Base-by-base conservation (phyloP, 148 eudicot species). In the Camellia lanceoleosa region DNA sequence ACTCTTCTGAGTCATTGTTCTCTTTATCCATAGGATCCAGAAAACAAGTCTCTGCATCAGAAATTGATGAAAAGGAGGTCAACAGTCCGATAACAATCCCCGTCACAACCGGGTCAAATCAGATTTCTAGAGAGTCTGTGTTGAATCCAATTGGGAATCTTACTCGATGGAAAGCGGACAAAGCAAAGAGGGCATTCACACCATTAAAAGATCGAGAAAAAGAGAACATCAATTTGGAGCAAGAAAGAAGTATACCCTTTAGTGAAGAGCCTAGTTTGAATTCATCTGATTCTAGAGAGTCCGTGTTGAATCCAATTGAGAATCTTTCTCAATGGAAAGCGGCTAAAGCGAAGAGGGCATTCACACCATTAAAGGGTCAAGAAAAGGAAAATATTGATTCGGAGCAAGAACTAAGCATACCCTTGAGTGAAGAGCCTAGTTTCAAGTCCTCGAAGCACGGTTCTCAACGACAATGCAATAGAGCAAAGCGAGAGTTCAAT, bases 21-120 rank as follows among this genome's bases (percentile, higher is more conserved):
- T 90, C 94, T 4, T 81, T 91, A 59, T 90, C 95, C 0, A 23
- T 90, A 7, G 88, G 89, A n/a, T 90, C 93, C 0, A 91, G 87
- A 73, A 88, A 84, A 68, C 86, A 85, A 19, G 78, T 62, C 7
- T 80, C 84, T 20, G 64, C 76, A 6, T 30, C 61, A 23, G 79
- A 72, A 71, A 18, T 4, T 6, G 63, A 47, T 19, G 82, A 85
- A 7, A 75, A 23, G 8, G 69, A 72, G 56, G 79, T 76, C 19
- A 49, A 76, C 30, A 47, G 79, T 64, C 79, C 71, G 3, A 64
- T 76, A 13, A 9, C 55, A 13, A 46, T 19, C 41, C 18, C 41
- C 23, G 5, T 16, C 52, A 16, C 12, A 78, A 78, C 16, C 16
- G 82, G 52, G 44, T 46, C 44, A 42, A 46, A 19, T 61, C 68